phyloP scores from a whole-genome alignment of 495 filamentous ascomycete genomes.

The Talaromyces wortmannii region DNA sequence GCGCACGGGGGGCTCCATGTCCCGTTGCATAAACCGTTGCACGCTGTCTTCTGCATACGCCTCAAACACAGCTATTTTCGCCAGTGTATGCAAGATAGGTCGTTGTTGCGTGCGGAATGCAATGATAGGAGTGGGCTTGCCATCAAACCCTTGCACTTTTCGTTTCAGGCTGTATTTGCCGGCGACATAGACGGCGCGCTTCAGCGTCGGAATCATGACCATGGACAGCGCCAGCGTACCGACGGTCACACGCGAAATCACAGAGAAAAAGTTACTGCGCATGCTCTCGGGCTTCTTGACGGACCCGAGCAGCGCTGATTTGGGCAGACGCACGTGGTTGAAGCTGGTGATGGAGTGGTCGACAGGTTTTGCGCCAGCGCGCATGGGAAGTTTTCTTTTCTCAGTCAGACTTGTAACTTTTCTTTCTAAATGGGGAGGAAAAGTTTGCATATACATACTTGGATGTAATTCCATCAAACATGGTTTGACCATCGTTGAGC shows the following conservation, averaged over 20 bases:
- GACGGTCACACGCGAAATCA: constrained; percentile 18
- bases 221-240: constrained; percentile 20
- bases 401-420: background rate
- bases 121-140: constrained; percentile 18
- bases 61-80: constrained; percentile 19
- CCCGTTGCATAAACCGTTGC: background rate
- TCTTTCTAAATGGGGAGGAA: background rate
- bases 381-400: constrained; percentile 13
- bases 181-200: constrained; percentile 13
- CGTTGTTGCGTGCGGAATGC: constrained; percentile 25
- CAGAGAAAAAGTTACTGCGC: constrained; percentile 16
- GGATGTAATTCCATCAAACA: constrained; percentile 13
- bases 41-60: constrained; percentile 11
- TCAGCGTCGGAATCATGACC: constrained; percentile 16
- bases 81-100: constrained; percentile 22
- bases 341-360: constrained; percentile 27
- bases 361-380: constrained; percentile 16
- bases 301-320: constrained; percentile 16
- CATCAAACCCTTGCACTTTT: constrained; percentile 10
- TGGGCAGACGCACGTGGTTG: constrained; percentile 17
- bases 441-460: background rate
- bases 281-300: constrained; percentile 7
- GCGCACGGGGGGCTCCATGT: constrained; percentile 1
- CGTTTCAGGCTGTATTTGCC: constrained; percentile 24
- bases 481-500: constrained; percentile 15